Percentiles rank a stretch among this genome's conserved stretches.
Evolutionary conservation across 805 yeast genomes (phyloP).

Genomic region (Schwanniomyces sp.): DNA sequence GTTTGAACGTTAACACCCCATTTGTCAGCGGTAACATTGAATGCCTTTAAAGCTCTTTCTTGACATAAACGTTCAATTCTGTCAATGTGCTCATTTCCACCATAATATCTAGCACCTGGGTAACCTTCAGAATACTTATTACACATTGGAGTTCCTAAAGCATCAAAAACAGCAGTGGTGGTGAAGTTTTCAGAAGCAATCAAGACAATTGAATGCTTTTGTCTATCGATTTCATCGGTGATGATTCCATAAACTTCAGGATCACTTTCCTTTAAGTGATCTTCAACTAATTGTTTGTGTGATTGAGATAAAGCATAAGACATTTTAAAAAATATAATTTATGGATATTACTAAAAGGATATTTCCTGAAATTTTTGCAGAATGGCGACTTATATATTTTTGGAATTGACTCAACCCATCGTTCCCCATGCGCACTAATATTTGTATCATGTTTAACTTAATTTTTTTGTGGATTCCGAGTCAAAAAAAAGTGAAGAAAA

Average conservation of each 20-base stretch:
- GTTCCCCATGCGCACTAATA: constrained; percentile 3
- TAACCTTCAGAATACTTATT: constrained; percentile 98
- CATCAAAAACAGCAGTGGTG: constrained; percentile 90
- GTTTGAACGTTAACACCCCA: constrained; percentile 99
- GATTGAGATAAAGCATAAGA: constrained; percentile 49
- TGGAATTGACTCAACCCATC: constrained; percentile 3
- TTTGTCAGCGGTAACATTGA: constrained; percentile 66
- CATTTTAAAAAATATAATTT: constrained; percentile 17
- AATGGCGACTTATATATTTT: constrained; percentile 2
- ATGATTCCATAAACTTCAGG: constrained; percentile 84
- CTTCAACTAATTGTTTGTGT: constrained; percentile 56
- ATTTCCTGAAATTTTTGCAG: not conserved
- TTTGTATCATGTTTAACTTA: not conserved
- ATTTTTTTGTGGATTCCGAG: constrained; percentile 2
- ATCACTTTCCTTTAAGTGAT: constrained; percentile 67
- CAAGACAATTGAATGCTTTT: constrained; percentile 85
- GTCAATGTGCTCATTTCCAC: constrained; percentile 96
- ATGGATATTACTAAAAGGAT: not conserved
- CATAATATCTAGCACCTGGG: constrained; percentile 97
- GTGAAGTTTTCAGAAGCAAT: constrained; percentile 97
- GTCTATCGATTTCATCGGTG: constrained; percentile 77
- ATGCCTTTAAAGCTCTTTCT: constrained; percentile 85
- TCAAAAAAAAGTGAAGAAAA: not conserved
- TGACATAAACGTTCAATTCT: constrained; percentile 88
- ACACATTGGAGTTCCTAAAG: constrained; percentile 94